Evolutionary conservation across 306 rosid genomes (phyloP).

Genomic region (Prunus campanulata): DNA sequence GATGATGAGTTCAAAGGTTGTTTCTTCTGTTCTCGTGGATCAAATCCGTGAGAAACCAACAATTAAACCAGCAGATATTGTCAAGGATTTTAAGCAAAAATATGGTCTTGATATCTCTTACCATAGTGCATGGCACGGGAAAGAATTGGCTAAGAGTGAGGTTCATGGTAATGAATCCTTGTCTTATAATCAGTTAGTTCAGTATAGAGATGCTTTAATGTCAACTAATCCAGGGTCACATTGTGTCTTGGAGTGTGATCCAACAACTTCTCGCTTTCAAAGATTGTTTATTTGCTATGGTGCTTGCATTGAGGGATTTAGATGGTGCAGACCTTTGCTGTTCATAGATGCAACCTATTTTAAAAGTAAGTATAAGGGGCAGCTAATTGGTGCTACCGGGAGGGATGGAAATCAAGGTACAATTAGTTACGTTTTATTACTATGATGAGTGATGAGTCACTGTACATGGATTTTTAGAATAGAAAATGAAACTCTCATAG

Average conservation of each 20-base stretch:
- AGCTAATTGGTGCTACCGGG: not conserved
- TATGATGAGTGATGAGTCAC: not conserved
- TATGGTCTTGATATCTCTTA: conserved; percentile 1
- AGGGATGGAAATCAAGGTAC: conserved; percentile 11
- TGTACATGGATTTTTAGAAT: not conserved
- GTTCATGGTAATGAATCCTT: not conserved
- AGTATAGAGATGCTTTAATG: not conserved
- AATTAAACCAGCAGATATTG: not conserved
- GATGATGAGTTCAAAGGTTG: not conserved
- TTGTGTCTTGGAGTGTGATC: conserved; percentile 3
- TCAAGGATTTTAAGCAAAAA: not conserved
- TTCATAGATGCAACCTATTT: not conserved
- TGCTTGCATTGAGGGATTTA: conserved; percentile 5
- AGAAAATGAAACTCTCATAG: not conserved
- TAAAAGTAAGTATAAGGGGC: not conserved
- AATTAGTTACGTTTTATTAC: not conserved
- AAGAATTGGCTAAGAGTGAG: not conserved
- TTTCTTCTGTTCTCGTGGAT: not conserved
- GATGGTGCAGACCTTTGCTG: conserved; percentile 7
- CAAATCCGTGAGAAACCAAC: not conserved
- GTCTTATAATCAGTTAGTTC: not conserved
- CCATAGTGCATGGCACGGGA: not conserved
- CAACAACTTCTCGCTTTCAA: not conserved
- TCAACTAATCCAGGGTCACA: not conserved
- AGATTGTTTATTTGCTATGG: conserved; percentile 12